Percentiles rank a stretch among this genome's conserved stretches.
Conservation (phyloP, 768 basidiomycete species). For the Rhizopogon vesiculosus region DNA sequence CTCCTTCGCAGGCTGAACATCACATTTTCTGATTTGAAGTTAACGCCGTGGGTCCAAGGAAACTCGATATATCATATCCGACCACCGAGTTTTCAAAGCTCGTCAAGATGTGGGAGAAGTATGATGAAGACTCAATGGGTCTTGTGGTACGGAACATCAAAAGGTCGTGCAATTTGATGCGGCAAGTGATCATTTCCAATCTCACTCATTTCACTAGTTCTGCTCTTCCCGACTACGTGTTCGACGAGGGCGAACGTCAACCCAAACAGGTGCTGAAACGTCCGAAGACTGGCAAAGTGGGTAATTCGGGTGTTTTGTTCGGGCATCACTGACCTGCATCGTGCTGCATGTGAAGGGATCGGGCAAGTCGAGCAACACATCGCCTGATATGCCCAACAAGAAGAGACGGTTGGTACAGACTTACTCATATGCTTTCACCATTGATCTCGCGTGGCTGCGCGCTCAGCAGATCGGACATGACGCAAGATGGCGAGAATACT, state of each 20-base stretch:
- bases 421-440: conserved; percentile 9
- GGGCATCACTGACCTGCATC: conserved; percentile 23
- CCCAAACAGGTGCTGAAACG: conserved; percentile 69
- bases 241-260: conserved; percentile 77
- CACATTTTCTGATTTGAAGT: conserved; percentile 39
- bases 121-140: conserved; percentile 88
- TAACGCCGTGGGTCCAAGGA: conserved; percentile 71
- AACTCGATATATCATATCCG: conserved; percentile 94
- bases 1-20: conserved; percentile 11
- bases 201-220: conserved; percentile 42
- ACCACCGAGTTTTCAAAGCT: conserved; percentile 92
- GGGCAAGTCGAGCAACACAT: conserved; percentile 56
- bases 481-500: conserved; percentile 38
- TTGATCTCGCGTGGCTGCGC: conserved; percentile 26
- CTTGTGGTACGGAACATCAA: conserved; percentile 92
- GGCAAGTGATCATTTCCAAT: conserved; percentile 11
- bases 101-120: conserved; percentile 95
- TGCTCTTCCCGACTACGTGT: conserved; percentile 75
- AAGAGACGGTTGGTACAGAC: conserved; percentile 66
- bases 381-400: conserved; percentile 75
- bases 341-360: conserved; percentile 40
- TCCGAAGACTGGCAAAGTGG: conserved; percentile 56
- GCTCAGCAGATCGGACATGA: conserved; percentile 38
- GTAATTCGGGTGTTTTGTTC: conserved; percentile 19
- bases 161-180: conserved; percentile 45